Evolutionary conservation across 2,329 filamentous ascomycete genomes (phyloP), one percentile per base, ranked within the genome.

Genomic region (Pseudogymnoascus sp.): DNA sequence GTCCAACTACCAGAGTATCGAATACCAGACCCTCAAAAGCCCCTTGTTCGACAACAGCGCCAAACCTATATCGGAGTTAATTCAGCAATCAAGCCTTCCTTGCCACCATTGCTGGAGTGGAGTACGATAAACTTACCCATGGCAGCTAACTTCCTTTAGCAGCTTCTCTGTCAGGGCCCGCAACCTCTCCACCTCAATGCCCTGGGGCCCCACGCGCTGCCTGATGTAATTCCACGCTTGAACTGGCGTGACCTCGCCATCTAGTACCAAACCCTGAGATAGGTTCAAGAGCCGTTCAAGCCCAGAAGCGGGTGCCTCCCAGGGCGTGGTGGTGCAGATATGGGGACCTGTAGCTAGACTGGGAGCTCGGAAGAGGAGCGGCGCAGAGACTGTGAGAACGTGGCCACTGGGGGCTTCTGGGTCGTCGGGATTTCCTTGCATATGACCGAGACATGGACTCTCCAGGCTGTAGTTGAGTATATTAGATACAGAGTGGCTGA

Each of bases 151-250:
- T 6, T 71, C 68, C 2, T 71, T 69, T 5, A 70, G 59, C 35
- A 78, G 61, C 2, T 55, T 67, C 18, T 68, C 64, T 25, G 70
- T 70, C 21, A 78, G 64, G 0, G 40, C 63, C 8, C 67, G 63
- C 5, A 77, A 63, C 5, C 63, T 65, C 8, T 69, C 64, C 11
- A 71, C 59, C 41, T 73, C 69, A 3, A 77, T 62, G 0, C 65
- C 67, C 1, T 68, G 66, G 31, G 77, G 76, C 0, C 70, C 66
- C 0, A 74, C 73, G 60, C 72, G 71, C 4, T 63, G 60, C 5
- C 72, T 72, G 18, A 78, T 70, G 21, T 69, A 63, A 49, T 72
- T 69, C 76, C 76, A 78, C 1, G 73, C 74, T 61, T 77, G 75
- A 7, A 76, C 69, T 0, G 75, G 75, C 3, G 76, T 77, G 58